These are phyloP conservation scores for Stephania cephalantha DNA, from an alignment of 164 flowering plant species.

Conservation along the genomic window DNA sequence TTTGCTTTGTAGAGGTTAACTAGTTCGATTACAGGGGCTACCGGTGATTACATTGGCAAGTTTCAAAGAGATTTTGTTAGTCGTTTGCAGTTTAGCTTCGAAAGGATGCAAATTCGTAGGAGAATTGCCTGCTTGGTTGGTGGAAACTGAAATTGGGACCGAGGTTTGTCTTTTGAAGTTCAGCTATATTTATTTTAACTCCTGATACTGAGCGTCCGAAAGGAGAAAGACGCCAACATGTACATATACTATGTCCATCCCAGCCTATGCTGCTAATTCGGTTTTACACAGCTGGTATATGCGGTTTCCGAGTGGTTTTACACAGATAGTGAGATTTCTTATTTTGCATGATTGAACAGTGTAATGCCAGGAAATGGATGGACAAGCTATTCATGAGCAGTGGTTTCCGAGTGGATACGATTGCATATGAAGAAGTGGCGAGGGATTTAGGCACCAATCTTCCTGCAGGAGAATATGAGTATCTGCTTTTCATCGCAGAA, in stretches of 20 bases:
- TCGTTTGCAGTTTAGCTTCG: slow-evolving; percentile 58
- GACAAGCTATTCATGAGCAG: slow-evolving; percentile 67
- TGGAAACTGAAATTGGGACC: slow-evolving; percentile 41
- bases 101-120: slow-evolving; percentile 63
- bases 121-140: slow-evolving; percentile 62
- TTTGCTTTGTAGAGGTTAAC: not conserved
- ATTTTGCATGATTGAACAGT: slow-evolving; percentile 21
- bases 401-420: slow-evolving; percentile 49
- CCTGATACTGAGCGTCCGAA: not conserved
- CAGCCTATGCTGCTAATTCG: not conserved
- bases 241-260: not conserved
- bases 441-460: slow-evolving; percentile 29
- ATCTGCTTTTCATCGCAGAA: slow-evolving; percentile 64
- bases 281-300: not conserved
- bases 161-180: slow-evolving; percentile 29
- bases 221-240: not conserved
- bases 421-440: slow-evolving; percentile 43
- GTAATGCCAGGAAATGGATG: slow-evolving; percentile 37
- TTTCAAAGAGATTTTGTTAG: slow-evolving; percentile 48
- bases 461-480: slow-evolving; percentile 24
- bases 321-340: not conserved
- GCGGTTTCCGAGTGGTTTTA: not conserved
- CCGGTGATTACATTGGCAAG: slow-evolving; percentile 52
- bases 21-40: slow-evolving; percentile 47
- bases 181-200: not conserved